phyloP scores from a whole-genome alignment of 2,329 filamentous ascomycete species.

The Tolypocladium amazonense region DNA sequence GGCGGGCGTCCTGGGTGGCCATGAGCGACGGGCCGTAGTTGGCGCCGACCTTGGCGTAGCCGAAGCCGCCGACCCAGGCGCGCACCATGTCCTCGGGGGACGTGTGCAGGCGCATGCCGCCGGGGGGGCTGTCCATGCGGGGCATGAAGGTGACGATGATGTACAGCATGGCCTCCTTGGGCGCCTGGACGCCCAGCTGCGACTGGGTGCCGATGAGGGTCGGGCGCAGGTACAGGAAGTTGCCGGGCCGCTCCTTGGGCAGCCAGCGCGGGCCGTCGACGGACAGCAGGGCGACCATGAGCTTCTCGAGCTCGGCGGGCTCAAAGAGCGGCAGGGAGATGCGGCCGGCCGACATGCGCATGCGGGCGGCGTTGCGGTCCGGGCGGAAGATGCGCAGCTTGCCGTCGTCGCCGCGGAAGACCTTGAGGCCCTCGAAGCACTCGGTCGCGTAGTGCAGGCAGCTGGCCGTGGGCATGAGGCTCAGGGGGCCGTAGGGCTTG shows the following conservation, averaged over 20 bases:
- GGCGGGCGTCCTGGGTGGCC: slow-evolving; percentile 64
- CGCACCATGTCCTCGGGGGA: slow-evolving; percentile 73
- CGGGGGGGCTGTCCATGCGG: slow-evolving; percentile 36
- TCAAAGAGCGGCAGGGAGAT: slow-evolving; percentile 68
- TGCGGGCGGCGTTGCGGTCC: slow-evolving; percentile 58
- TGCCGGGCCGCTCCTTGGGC: slow-evolving; percentile 54
- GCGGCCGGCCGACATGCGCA: slow-evolving; percentile 47
- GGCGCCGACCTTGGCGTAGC: slow-evolving; percentile 83
- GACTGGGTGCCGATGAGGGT: slow-evolving; percentile 76
- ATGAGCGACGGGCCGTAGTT: slow-evolving; percentile 84
- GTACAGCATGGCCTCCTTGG: slow-evolving; percentile 79
- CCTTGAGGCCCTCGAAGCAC: slow-evolving; percentile 80
- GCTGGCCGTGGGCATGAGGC: slow-evolving; percentile 70
- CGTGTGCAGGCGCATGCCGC: slow-evolving; percentile 65
- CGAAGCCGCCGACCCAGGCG: slow-evolving; percentile 89
- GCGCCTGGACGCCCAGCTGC: slow-evolving; percentile 70
- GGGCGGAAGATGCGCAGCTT: slow-evolving; percentile 71
- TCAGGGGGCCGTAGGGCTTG: slow-evolving; percentile 65
- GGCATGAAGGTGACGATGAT: slow-evolving; percentile 61
- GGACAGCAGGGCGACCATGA: slow-evolving; percentile 61
- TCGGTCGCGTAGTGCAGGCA: slow-evolving; percentile 83
- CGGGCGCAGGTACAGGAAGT: slow-evolving; percentile 76
- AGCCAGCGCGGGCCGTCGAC: slow-evolving; percentile 73
- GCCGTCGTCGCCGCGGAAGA: slow-evolving; percentile 69
- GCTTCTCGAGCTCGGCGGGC: slow-evolving; percentile 59